Percentiles rank a stretch among this genome's conserved stretches.
phyloP scores from a whole-genome alignment of 1,284 basidiomycete genomes.

The Sanghuangporus weigelae region DNA sequence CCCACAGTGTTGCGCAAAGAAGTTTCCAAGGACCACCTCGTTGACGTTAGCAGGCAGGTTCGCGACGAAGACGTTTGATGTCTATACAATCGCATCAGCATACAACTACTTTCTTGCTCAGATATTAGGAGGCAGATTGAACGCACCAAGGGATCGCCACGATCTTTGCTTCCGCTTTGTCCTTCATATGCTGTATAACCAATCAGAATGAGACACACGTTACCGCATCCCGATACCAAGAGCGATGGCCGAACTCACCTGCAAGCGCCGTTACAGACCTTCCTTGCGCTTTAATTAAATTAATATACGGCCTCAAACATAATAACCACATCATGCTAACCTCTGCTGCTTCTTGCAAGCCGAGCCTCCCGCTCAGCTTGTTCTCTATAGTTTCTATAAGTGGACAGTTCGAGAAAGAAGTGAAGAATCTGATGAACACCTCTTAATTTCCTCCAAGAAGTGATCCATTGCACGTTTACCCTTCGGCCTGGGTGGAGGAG shows the following conservation, averaged over 20 bases:
- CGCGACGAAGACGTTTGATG: conserved; percentile 92
- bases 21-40: conserved; percentile 78
- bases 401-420: neutral
- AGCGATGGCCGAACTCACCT: conserved; percentile 38
- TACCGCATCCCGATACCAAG: neutral
- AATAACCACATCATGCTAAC: conserved; percentile 36
- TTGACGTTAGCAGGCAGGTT: conserved; percentile 83
- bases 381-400: conserved; percentile 49
- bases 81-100: conserved; percentile 38
- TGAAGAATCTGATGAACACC: conserved; percentile 38
- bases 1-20: conserved; percentile 67
- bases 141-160: conserved; percentile 73
- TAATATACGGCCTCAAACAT: conserved; percentile 1
- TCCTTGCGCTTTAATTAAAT: conserved; percentile 28
- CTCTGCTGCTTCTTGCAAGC: conserved; percentile 56
- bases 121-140: conserved; percentile 1
- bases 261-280: conserved; percentile 84
- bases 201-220: conserved; percentile 2
- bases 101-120: conserved; percentile 29
- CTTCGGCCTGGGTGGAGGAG: conserved; percentile 56
- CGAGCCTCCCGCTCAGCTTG: conserved; percentile 86
- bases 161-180: conserved; percentile 83
- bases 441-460: conserved; percentile 91
- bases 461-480: conserved; percentile 92
- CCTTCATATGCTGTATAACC: conserved; percentile 65